Percentiles rank a stretch among this genome's conserved stretches.
These are phyloP conservation scores for Nakazawaea anatomiae DNA, from an alignment of 805 yeast species.

Conservation along the genomic window DNA sequence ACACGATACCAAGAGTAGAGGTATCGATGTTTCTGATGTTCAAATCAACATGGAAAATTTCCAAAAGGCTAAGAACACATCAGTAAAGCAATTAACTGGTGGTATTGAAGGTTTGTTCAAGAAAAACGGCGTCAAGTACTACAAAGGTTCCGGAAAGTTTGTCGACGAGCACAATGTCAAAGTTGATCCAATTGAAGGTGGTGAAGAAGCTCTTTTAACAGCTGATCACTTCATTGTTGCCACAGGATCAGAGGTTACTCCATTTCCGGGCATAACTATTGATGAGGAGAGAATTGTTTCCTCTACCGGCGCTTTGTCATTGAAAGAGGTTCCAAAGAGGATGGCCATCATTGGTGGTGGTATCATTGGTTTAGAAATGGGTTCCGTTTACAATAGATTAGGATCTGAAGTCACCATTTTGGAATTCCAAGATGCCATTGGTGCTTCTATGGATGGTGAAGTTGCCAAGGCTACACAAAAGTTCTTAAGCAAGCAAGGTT, in stretches of 20 bases:
- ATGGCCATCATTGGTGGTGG: conserved; percentile 97
- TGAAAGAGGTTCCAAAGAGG: conserved; percentile 88
- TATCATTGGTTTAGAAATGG: conserved; percentile 99
- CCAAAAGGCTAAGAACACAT: conserved; percentile 88
- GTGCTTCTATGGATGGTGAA: conserved; percentile 98
- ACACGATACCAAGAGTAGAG: conserved; percentile 80
- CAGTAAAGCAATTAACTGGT: conserved; percentile 83
- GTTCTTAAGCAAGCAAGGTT: conserved; percentile 88
- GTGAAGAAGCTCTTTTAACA: conserved; percentile 62
- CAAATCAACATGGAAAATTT: conserved; percentile 68
- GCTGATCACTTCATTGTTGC: conserved; percentile 93
- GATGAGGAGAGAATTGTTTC: conserved; percentile 97
- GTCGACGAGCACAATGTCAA: conserved; percentile 70
- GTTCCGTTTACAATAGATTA: conserved; percentile 92
- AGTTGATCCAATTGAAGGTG: conserved; percentile 84
- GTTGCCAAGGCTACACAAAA: conserved; percentile 87
- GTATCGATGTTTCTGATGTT: conserved; percentile 82
- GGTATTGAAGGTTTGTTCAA: conserved; percentile 95
- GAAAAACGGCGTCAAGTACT: conserved; percentile 90
- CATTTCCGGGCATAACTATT: conserved; percentile 95
- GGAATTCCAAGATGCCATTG: conserved; percentile 86
- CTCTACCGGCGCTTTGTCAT: conserved; percentile 85
- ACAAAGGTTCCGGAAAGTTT: conserved; percentile 90
- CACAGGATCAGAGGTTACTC: conserved; percentile 97
- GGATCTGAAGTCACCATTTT: conserved; percentile 94